phyloP scores from a whole-genome alignment of 2,329 filamentous ascomycete genomes.

The Colletotrichum tropicicola region DNA sequence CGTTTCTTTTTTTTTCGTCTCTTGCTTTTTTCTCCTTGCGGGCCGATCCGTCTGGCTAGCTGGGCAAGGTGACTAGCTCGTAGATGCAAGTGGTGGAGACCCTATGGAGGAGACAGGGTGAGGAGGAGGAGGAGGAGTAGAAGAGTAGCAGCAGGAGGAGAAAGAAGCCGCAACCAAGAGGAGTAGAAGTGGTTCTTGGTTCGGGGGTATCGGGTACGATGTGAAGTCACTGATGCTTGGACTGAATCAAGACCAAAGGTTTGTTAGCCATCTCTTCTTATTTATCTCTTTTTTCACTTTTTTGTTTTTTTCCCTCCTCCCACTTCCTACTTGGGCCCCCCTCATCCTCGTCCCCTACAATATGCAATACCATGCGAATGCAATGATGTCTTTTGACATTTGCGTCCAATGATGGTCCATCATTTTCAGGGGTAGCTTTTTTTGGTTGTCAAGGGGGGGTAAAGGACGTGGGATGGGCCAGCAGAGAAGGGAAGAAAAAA shows the following conservation, averaged over 20 bases:
- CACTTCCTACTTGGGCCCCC: neutral
- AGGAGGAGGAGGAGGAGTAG: slow-evolving; percentile 2
- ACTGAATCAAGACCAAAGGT: slow-evolving; percentile 20
- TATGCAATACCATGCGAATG: slow-evolving; percentile 28
- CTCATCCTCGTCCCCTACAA: slow-evolving; percentile 15
- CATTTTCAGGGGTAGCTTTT: slow-evolving; percentile 15
- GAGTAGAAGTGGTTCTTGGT: slow-evolving; percentile 25
- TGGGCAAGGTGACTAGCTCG: slow-evolving; percentile 8
- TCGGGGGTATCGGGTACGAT: slow-evolving; percentile 22
- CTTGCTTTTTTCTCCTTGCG: neutral
- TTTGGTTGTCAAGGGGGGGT: slow-evolving; percentile 5
- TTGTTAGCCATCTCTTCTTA: slow-evolving; percentile 31
- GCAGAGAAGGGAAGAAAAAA: too few relatives aligned
- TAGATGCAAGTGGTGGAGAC: slow-evolving; percentile 22
- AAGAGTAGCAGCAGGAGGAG: slow-evolving; percentile 3
- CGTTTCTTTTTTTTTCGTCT: neutral
- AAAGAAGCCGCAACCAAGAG: slow-evolving; percentile 3
- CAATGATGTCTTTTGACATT: slow-evolving; percentile 18
- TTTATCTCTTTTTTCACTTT: slow-evolving; percentile 19
- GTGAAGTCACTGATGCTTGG: slow-evolving; percentile 25
- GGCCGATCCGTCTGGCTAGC: slow-evolving; percentile 26
- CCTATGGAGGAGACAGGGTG: slow-evolving; percentile 14
- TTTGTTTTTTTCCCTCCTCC: neutral
- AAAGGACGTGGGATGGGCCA: slow-evolving; percentile 16
- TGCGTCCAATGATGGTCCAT: slow-evolving; percentile 23